phyloP scores from a whole-genome alignment of 129 eudicot genomes.

The Arctium lappa region DNA sequence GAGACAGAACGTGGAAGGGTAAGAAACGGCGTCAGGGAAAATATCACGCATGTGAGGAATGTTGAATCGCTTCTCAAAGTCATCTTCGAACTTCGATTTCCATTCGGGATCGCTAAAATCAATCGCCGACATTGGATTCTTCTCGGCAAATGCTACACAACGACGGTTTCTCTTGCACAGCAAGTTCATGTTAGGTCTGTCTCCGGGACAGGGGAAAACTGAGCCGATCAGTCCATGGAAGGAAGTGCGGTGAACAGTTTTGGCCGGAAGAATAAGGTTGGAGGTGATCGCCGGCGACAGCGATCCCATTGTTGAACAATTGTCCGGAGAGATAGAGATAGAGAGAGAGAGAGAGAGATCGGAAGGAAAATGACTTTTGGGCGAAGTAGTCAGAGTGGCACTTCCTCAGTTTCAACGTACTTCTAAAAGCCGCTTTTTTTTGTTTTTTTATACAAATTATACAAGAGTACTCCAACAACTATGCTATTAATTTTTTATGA shows the following conservation, averaged over 20 bases:
- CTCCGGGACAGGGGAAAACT: background rate
- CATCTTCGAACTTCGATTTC: conserved; percentile 57
- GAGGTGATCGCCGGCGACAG: conserved; percentile 69
- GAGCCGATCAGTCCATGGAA: conserved; percentile 18
- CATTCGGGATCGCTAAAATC: conserved; percentile 80
- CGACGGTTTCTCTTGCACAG: conserved; percentile 15
- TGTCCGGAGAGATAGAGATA: background rate
- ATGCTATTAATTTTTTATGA: too few species aligned
- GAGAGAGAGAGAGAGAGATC: background rate
- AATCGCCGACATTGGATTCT: conserved; percentile 10
- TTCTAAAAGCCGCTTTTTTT: conserved; percentile 19
- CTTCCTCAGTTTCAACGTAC: conserved; percentile 22
- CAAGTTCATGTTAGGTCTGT: conserved; percentile 9
- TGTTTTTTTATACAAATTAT: background rate
- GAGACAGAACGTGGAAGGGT: conserved; percentile 90
- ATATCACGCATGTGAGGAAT: conserved; percentile 79
- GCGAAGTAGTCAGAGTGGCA: conserved; percentile 27
- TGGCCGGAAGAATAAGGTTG: conserved; percentile 34
- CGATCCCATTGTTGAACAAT: conserved; percentile 52
- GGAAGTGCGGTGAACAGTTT: conserved; percentile 7
- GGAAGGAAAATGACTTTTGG: conserved; percentile 21
- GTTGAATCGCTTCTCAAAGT: conserved; percentile 61
- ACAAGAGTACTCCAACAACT: background rate
- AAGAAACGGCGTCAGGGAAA: conserved; percentile 48
- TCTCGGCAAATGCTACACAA: conserved; percentile 2